Percentiles rank a stretch among this genome's conserved stretches.
Evolutionary conservation across 495 filamentous ascomycete species (phyloP).

Genomic region (Daldinia concentrica): DNA sequence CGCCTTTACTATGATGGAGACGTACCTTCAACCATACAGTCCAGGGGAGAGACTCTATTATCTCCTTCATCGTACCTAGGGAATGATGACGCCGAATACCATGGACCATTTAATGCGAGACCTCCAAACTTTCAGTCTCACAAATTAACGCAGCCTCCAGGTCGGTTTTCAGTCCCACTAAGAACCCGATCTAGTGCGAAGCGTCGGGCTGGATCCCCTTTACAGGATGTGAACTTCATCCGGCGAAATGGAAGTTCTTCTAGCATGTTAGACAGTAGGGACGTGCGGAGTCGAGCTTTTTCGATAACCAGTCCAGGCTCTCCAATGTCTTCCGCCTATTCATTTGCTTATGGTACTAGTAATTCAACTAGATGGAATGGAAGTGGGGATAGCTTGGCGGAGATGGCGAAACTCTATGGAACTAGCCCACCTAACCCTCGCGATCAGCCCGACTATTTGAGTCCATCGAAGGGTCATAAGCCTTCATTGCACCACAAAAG

Average conservation of each 20-base stretch:
- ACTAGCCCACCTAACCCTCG: conserved; percentile 24
- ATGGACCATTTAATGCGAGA: background rate
- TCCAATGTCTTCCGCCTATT: conserved; percentile 34
- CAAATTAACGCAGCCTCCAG: background rate
- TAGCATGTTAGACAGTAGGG: conserved; percentile 33
- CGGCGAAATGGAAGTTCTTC: conserved; percentile 41
- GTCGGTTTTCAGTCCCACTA: conserved; percentile 22
- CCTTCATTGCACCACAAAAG: conserved; percentile 39
- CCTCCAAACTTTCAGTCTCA: conserved; percentile 7
- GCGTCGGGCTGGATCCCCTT: conserved; percentile 37
- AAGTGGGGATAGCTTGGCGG: conserved; percentile 35
- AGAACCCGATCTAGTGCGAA: conserved; percentile 34
- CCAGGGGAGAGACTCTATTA: background rate
- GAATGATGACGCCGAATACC: background rate
- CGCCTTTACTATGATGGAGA: conserved; percentile 27
- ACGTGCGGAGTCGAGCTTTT: conserved; percentile 29
- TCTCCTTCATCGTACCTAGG: background rate
- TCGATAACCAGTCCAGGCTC: conserved; percentile 30
- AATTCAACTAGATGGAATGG: conserved; percentile 34
- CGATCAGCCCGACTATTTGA: conserved; percentile 23
- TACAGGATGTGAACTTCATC: conserved; percentile 27
- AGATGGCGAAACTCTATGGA: conserved; percentile 30
- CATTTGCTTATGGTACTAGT: conserved; percentile 36
- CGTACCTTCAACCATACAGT: background rate
- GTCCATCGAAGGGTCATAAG: conserved; percentile 16